Base-by-base conservation (phyloP, 1,139 yeast species). In the Suhomyces anneliseae region DNA sequence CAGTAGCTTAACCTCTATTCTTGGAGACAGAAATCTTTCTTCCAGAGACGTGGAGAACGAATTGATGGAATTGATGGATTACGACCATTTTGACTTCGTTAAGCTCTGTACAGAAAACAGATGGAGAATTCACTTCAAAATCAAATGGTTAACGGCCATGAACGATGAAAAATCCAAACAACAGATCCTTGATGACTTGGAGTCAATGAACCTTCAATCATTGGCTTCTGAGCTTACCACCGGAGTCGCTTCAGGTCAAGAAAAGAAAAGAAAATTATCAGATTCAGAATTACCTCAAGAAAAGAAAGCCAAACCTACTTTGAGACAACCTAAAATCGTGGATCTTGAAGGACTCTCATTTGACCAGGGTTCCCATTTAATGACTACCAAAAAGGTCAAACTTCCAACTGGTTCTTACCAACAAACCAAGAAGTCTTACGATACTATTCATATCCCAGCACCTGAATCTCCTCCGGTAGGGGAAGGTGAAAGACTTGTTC, bases 331-430 rank as follows among this genome's bases (percentile, higher is more conserved):
- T 0, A 69, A 71, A 44, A 66, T 80, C 32, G 76, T 90, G 2
- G 90, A 89, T 58, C 68, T 92, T 10, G 83, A 81, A 24, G 74
- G 81, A 10, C 66, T 87, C 10, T 74, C 74, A 0, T 87, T 90
- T 57, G 89, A 86, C 38, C 85, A 87, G 60, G 92, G 93, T 0
- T 75, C 87, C 0, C 88, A 82, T 55, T 67, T 85, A 8, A 78
- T 87, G 81, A 78, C 92, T 1, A 75, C 78, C 2, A 69, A 85
- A 2, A 86, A 84, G 53, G 82, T 93, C 14, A 77, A 77, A 46
- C 76, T 93, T 12, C 98, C 99, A 0, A 79, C 79, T 49, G 96
- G 96, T 1, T 86, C 98, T 0, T 87, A 81, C 60, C 92, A 87
- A 61, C 83, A 87, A 52, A 79, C 82, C 11, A 85, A 84, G 53